phyloP scores from a whole-genome alignment of 129 eudicot genomes.

The Gnaphalium uliginosum region DNA sequence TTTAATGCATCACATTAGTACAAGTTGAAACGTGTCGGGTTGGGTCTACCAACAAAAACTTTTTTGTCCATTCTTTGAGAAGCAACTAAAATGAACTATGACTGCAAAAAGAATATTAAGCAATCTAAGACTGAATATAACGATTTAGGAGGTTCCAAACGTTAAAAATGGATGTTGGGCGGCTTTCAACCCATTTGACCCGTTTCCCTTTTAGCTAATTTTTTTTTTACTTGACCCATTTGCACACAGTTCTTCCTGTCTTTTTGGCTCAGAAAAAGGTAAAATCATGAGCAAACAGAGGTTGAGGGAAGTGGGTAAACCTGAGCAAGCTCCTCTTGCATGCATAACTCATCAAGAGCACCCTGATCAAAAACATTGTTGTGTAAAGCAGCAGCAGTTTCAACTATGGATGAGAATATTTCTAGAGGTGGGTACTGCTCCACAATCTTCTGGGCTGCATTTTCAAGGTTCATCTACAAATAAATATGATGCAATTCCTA shows the following conservation, averaged over 20 bases:
- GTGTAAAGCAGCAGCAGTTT: slow-evolving; percentile 42
- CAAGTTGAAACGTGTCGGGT: no score
- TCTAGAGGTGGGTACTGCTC: slow-evolving; percentile 57
- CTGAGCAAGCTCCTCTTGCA: slow-evolving; percentile 48
- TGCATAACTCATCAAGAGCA: slow-evolving; percentile 41
- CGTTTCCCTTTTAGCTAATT: neutral
- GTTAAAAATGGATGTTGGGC: no score
- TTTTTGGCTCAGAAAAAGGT: neutral
- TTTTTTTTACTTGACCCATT: no score
- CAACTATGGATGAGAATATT: slow-evolving; percentile 66
- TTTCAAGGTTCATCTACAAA: slow-evolving; percentile 55
- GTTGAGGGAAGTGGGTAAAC: slow-evolving; percentile 35
- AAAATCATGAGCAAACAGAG: neutral
- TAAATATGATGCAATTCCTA: slow-evolving; percentile 1
- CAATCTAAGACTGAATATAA: no score
- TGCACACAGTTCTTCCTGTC: no score
- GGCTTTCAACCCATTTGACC: neutral
- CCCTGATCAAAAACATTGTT: slow-evolving; percentile 33
- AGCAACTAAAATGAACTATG: no score
- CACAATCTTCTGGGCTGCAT: slow-evolving; percentile 60
- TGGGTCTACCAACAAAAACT: no score
- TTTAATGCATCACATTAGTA: no score
- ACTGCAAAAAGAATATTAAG: no score
- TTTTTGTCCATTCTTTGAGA: no score
- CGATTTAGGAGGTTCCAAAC: no score